phyloP scores from a whole-genome alignment of 768 basidiomycete species.

The Kwoniella dejecticola region DNA sequence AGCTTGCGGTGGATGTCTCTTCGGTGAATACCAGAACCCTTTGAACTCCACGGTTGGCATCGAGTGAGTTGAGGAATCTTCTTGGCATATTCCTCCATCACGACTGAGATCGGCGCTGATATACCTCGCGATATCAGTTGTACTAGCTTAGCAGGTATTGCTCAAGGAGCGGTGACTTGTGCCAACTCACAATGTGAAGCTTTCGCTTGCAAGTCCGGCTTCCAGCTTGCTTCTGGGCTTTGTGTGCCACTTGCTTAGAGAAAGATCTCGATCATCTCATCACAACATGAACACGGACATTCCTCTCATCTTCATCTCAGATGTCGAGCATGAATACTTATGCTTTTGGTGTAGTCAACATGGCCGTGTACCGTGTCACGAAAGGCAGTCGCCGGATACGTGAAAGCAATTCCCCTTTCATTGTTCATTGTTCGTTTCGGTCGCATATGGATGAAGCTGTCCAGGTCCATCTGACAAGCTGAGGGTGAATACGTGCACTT shows the following conservation, averaged over 20 bases:
- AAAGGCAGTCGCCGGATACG: too few relatives aligned
- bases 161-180: constrained; percentile 24
- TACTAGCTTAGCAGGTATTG: constrained; percentile 11
- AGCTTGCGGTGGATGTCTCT: constrained; percentile 20
- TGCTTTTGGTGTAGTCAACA: too few relatives aligned
- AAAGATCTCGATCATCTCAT: too few relatives aligned
- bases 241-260: constrained; percentile 54
- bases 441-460: too few relatives aligned
- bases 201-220: constrained; percentile 25
- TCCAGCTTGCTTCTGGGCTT: constrained; percentile 6
- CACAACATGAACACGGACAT: background rate
- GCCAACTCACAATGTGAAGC: constrained; percentile 18
- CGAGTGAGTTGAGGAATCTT: constrained; percentile 7
- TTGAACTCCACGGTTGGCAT: constrained; percentile 4
- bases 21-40: constrained; percentile 4
- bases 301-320: too few relatives aligned
- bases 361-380: too few relatives aligned
- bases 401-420: too few relatives aligned
- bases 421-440: too few relatives aligned
- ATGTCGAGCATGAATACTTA: too few relatives aligned
- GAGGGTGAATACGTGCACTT: too few relatives aligned
- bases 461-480: too few relatives aligned
- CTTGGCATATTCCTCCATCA: background rate
- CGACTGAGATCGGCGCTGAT: background rate
- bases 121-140: constrained; percentile 10